phyloP scores from a whole-genome alignment of 2,329 filamentous ascomycete genomes.

The Pestalotiopsis sp. region DNA sequence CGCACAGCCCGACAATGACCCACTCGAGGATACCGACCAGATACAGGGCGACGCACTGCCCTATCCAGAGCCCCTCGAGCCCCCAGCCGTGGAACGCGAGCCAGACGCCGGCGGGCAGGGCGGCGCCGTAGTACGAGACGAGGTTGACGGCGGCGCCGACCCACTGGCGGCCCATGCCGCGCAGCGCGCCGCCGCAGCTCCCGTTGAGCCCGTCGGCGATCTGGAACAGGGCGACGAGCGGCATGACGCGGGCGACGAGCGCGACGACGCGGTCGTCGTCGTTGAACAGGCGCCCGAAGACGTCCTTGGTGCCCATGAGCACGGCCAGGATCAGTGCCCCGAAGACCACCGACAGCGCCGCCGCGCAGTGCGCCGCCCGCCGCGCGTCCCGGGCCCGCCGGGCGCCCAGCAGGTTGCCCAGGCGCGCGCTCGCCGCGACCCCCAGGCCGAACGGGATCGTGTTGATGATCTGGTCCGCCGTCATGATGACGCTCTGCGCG shows the following conservation, averaged over 20 bases:
- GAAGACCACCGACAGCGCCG: conserved; percentile 68
- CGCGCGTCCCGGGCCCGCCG: conserved; percentile 65
- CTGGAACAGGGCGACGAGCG: conserved; percentile 85
- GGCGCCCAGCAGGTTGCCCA: conserved; percentile 79
- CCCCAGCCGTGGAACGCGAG: conserved; percentile 14
- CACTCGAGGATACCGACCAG: conserved; percentile 78
- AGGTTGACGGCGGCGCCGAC: conserved; percentile 81
- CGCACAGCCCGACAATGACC: conserved; percentile 73
- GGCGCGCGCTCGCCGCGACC: conserved; percentile 73
- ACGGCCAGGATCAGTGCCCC: conserved; percentile 67
- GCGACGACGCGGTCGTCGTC: conserved; percentile 70
- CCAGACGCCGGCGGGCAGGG: conserved; percentile 8
- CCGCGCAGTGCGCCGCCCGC: conserved; percentile 73
- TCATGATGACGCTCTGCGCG: conserved; percentile 88
- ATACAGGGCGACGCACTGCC: conserved; percentile 79
- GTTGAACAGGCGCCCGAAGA: conserved; percentile 80
- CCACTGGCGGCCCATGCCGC: conserved; percentile 86
- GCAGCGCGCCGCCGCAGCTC: conserved; percentile 75
- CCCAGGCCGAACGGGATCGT: conserved; percentile 87
- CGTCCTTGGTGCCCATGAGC: conserved; percentile 69
- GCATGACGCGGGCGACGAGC: conserved; percentile 77
- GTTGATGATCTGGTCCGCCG: conserved; percentile 79
- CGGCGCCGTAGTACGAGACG: conserved; percentile 72
- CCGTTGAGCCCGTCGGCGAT: conserved; percentile 87
- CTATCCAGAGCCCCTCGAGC: conserved; percentile 70